Evolutionary conservation across 139 green algal genomes (phyloP).

Genomic region (Closterium sp.): DNA sequence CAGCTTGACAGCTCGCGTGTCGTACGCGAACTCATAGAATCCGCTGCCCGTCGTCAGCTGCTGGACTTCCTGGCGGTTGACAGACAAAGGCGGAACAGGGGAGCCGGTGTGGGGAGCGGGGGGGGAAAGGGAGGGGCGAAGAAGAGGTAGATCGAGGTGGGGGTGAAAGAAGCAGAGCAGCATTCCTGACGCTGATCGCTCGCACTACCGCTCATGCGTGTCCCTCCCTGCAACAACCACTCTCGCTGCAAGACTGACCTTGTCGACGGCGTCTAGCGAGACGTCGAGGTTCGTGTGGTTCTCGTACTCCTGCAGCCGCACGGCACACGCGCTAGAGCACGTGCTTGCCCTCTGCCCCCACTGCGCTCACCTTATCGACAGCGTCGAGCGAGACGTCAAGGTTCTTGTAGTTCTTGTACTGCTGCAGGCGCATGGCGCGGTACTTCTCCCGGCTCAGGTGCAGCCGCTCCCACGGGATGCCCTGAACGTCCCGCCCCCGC

Average conservation of each 20-base stretch:
- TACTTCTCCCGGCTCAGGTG: slow-evolving; percentile 73
- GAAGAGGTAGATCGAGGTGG: not conserved
- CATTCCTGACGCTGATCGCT: too few relatives aligned
- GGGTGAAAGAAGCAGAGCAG: not conserved
- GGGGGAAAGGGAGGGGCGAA: not conserved
- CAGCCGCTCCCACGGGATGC: slow-evolving; percentile 83
- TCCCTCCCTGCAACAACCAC: too few relatives aligned
- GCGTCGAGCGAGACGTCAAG: slow-evolving; percentile 45
- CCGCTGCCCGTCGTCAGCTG: not conserved
- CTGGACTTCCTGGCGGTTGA: not conserved
- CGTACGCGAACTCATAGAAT: slow-evolving; percentile 68
- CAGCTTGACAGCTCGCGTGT: slow-evolving; percentile 65
- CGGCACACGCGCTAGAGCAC: not conserved
- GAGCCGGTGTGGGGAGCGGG: not conserved
- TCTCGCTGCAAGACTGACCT: too few relatives aligned
- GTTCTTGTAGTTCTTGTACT: slow-evolving; percentile 91
- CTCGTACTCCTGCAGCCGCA: too few relatives aligned
- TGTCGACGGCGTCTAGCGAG: slow-evolving; percentile 49
- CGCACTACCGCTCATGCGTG: too few relatives aligned
- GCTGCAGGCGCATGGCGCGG: slow-evolving; percentile 58
- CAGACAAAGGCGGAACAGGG: too few relatives aligned
- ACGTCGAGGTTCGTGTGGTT: slow-evolving; percentile 73
- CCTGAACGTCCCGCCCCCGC: slow-evolving; percentile 56
- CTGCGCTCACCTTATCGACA: slow-evolving; percentile 50
- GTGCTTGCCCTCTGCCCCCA: too few relatives aligned